Base-by-base conservation (phyloP, 116 monocot genomes). In the Phalaenopsis hybrid region DNA sequence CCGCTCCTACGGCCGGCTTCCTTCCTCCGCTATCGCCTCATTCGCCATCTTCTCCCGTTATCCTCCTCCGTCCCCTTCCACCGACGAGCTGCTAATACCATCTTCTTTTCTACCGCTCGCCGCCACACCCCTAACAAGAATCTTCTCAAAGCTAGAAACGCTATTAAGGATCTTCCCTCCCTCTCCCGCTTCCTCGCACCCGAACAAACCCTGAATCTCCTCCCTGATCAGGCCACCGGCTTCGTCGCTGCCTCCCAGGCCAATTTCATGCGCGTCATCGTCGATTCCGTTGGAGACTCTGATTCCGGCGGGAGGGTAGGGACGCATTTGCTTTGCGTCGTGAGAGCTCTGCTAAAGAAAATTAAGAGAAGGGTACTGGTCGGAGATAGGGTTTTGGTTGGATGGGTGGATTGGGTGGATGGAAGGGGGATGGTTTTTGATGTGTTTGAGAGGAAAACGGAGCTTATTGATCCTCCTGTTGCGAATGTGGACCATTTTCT, bases 351-450 rank as follows among this genome's bases (percentile, higher is more conserved):
- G 80, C 81, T 94, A 73, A 96, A 96, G 92, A 96, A 96, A 88
- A 94, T 96, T 63, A 87, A 81, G 79, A 81, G 91, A 81, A 84
- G 91, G 83, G 96, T 96, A 13, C 76, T 96, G 15, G 96, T 96
- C 11, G 96, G 96, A 77, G 96, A 96, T 74, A 87, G 79, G 82
- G 96, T 96, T 20, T 80, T 96, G 8, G 91, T 96, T 20, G 88
- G 91, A 0, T 91, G 90, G 5, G 83, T 96, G 6, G 96, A 96
- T 74, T 96, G 96, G 96, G 85, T 57, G 4, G 88, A 87, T 44
- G 65, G 89, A 79, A 92, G 92, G 85, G 96, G 96, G 44, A 91
- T 94, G 96, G 91, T 96, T 67, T 94, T 94, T 81, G 87, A 92
- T 21, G 91, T 81, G 1, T 94, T 92, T 61, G 78, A 83, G 81